Percentiles rank a stretch among this genome's conserved stretches.
These are phyloP conservation scores for Spirogloea muscicola DNA, from an alignment of 139 green algal genomes.

Conservation along the genomic window DNA sequence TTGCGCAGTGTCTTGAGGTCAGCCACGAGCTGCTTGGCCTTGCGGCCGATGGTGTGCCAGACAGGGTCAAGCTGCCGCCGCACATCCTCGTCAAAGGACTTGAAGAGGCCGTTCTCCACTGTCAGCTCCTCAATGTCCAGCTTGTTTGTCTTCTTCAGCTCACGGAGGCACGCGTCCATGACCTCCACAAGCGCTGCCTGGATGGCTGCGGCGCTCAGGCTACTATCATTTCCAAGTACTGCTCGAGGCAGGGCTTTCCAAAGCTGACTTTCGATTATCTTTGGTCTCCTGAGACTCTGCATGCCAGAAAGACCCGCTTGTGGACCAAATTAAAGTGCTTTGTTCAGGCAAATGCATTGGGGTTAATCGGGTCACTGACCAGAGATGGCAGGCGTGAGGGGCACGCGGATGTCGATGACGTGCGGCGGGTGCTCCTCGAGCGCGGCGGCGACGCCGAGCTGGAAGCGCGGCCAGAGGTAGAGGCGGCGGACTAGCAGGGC, in stretches of 20 bases:
- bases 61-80: constrained; percentile 79
- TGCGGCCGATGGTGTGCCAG: constrained; percentile 68
- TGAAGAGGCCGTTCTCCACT: constrained; percentile 64
- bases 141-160: constrained; percentile 72
- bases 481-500: constrained; percentile 55
- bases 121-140: constrained; percentile 55
- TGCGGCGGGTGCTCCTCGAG: constrained; percentile 62
- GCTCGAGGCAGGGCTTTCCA: too few relatives aligned
- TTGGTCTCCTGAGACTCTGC: too few relatives aligned
- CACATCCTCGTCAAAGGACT: constrained; percentile 71
- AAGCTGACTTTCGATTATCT: too few relatives aligned
- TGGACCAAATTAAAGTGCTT: too few relatives aligned
- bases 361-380: too few relatives aligned
- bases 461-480: constrained; percentile 87
- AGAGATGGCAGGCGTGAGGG: constrained; percentile 62
- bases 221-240: too few relatives aligned
- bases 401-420: constrained; percentile 77
- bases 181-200: constrained; percentile 80
- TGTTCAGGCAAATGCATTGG: too few relatives aligned
- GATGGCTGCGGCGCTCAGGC: constrained; percentile 60
- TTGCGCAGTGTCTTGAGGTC: constrained; percentile 81
- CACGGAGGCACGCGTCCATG: constrained; percentile 74
- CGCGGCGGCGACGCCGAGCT: constrained; percentile 63
- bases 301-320: too few relatives aligned
- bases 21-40: constrained; percentile 61